Percentiles rank a stretch among this genome's conserved stretches.
These are phyloP conservation scores for Lepiota venenata DNA, from an alignment of 768 basidiomycete genomes.

Conservation along the genomic window DNA sequence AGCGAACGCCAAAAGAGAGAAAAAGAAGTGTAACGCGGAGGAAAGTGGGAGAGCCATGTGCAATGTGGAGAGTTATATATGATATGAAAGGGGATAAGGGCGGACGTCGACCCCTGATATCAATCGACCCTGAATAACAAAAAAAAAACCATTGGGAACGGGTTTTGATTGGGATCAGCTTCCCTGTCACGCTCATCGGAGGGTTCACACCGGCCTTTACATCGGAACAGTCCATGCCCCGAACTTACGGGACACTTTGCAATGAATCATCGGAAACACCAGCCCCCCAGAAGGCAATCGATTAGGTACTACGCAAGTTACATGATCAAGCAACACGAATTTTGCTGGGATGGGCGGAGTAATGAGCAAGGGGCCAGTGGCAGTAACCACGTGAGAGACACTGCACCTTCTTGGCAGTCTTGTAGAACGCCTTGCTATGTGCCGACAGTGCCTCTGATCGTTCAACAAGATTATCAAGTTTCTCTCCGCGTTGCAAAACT, in stretches of 20 bases:
- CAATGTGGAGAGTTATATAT: constrained; percentile 7
- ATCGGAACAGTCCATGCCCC: constrained; percentile 7
- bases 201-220: constrained; percentile 2
- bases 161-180: constrained; percentile 2
- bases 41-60: background rate
- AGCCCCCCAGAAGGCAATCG: background rate
- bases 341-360: constrained; percentile 63
- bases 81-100: background rate
- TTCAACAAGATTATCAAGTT: constrained; percentile 93
- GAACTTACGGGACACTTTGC: background rate
- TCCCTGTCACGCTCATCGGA: constrained; percentile 6
- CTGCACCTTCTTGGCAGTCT: constrained; percentile 97
- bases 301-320: constrained; percentile 25
- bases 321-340: constrained; percentile 91
- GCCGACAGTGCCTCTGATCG: constrained; percentile 84
- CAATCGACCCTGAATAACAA: background rate
- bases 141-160: background rate
- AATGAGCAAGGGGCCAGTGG: constrained; percentile 12
- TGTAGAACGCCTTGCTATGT: constrained; percentile 98
- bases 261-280: background rate
- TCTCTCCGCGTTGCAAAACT: constrained; percentile 94
- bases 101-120: background rate
- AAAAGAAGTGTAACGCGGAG: constrained; percentile 8
- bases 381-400: background rate
- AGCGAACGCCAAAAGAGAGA: constrained; percentile 12